Base-by-base conservation (phyloP, 176 grass and related monocot genomes). In the Bolboschoenus planiculmis region DNA sequence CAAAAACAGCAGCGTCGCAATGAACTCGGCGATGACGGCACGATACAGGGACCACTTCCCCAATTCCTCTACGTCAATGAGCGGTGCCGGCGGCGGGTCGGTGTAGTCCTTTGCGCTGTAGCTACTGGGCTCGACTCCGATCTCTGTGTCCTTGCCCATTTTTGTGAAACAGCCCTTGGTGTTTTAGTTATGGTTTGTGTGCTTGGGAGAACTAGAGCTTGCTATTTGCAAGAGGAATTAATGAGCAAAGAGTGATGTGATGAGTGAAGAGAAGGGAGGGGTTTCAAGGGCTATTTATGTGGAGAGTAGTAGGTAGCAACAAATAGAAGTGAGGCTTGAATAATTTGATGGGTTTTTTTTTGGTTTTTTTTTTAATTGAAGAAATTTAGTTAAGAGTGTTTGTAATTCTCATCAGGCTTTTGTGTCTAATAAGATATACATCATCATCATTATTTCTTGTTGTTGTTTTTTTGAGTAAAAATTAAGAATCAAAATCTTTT, bases 1-100 rank as follows among this genome's bases (percentile, higher is more conserved):
- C 15, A 97, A 89, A 79, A 97, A 97, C n/a, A 97, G 87, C 23
- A 97, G 82, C 74, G 94, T 97, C 0, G 94, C 94, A 64, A 97
- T 81, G 83, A 97, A 97, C 88, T 97, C 94, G 4, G 94, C 94
- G 78, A 97, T 97, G 23, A 85, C 90, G 2, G 94, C 94, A 61
- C 94, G 94, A 83, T 97, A 97, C 9, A 97, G 75, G 5, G 92
- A 94, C 94, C 94, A 97, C 6, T 89, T 88, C 0, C 87, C 90
- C 34, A 97, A 84, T 87, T 97, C 94, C 31, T 86, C 90, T 27
- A 84, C 14, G 83, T 97, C 94, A 44, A 97, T 48, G 33, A 97
- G 87, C 36, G 90, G 86, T 7, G 90, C 92, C 0, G 94, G 92
- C 0, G 94, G 94, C 0, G 94, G 94, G 78, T 97, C 94, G 33